Evolutionary conservation across 2,329 filamentous ascomycete genomes (phyloP).

Genomic region (Pseudogymnoascus destructans): DNA sequence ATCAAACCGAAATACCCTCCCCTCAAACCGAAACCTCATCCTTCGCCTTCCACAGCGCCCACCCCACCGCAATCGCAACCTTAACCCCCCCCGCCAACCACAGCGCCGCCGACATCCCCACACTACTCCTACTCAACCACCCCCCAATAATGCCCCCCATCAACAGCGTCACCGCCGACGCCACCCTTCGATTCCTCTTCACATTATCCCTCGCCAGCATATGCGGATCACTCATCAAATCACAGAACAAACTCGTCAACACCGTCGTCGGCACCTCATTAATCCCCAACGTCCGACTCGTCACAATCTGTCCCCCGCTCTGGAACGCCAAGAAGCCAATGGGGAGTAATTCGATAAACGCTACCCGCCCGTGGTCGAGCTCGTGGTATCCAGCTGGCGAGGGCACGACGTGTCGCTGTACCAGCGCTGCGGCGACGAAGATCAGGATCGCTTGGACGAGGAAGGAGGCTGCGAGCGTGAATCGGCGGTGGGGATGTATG

Average conservation of each 20-base stretch:
- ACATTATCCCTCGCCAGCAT: conserved; percentile 34
- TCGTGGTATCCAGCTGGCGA: conserved; percentile 28
- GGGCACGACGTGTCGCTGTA: conserved; percentile 34
- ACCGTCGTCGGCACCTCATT: conserved; percentile 66
- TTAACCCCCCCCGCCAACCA: conserved; percentile 38
- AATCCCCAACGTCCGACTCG: conserved; percentile 55
- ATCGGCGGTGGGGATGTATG: conserved; percentile 29
- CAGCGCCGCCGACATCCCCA: conserved; percentile 38
- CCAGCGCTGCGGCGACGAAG: conserved; percentile 38
- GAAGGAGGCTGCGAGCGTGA: conserved; percentile 36
- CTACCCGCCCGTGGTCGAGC: conserved; percentile 20
- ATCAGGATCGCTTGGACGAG: conserved; percentile 38
- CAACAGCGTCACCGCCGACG: conserved; percentile 38
- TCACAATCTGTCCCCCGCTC: conserved; percentile 65
- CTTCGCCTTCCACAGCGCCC: conserved; percentile 47
- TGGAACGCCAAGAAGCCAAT: conserved; percentile 49
- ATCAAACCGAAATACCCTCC: background rate
- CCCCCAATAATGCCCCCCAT: conserved; percentile 42
- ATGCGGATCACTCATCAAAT: conserved; percentile 55
- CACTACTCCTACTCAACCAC: conserved; percentile 37
- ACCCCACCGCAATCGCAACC: conserved; percentile 39
- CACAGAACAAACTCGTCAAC: conserved; percentile 70
- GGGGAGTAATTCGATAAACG: conserved; percentile 33
- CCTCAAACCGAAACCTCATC: background rate
- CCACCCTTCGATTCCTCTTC: conserved; percentile 39